These are phyloP conservation scores for Symbiodinium natans DNA, from an alignment of 73 alveolate genomes.

Conservation along the genomic window DNA sequence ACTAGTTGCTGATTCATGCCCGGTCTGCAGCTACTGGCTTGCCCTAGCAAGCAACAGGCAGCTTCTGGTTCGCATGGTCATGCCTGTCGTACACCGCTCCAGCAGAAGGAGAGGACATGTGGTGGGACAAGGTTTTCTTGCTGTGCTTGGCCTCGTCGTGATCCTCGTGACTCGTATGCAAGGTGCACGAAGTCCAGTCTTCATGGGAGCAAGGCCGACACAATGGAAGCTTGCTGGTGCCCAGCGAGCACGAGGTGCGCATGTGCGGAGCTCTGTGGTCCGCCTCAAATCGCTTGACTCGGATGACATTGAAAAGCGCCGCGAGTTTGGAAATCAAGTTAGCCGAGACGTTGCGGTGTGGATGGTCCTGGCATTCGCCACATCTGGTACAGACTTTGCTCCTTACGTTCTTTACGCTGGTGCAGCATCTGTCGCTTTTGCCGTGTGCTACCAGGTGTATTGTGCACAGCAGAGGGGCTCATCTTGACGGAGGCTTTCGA, in stretches of 20 bases:
- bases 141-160: background rate
- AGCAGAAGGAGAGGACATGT: background rate
- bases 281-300: background rate
- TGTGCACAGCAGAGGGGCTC: background rate
- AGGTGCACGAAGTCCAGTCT: background rate
- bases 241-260: background rate
- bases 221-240: background rate
- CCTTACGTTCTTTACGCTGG: slow-evolving; percentile 51
- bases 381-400: slow-evolving; percentile 14
- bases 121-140: background rate
- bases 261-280: background rate
- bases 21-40: background rate
- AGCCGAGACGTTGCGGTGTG: slow-evolving; percentile 68
- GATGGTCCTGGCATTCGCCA: slow-evolving; percentile 68
- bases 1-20: no score
- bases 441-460: slow-evolving; percentile 45
- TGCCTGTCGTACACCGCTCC: background rate
- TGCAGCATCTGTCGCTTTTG: slow-evolving; percentile 37
- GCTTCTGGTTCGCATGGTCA: background rate
- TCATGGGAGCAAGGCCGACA: background rate
- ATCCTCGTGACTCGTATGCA: background rate
- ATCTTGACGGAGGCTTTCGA: no score
- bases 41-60: background rate
- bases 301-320: background rate
- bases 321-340: slow-evolving; percentile 50